Percentiles rank a stretch among this genome's conserved stretches.
Conservation (phyloP, 306 rosid species). For the Medicago arabica region DNA sequence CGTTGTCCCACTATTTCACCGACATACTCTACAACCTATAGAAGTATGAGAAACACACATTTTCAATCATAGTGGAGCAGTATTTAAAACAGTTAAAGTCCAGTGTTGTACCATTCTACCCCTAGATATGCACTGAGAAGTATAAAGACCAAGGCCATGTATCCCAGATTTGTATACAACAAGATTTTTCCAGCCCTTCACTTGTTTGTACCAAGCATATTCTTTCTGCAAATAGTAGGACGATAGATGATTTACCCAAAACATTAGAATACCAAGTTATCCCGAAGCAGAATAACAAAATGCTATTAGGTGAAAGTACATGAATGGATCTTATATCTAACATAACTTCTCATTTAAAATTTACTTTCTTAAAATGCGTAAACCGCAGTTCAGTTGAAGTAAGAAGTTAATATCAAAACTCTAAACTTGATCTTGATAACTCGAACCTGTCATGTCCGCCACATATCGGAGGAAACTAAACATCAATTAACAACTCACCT, state of each 20-base stretch:
- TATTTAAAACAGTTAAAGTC: background rate
- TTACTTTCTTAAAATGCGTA: background rate
- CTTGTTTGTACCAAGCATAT: slow-evolving; percentile 66
- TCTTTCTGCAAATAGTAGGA: slow-evolving; percentile 60
- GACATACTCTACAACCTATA: slow-evolving; percentile 75
- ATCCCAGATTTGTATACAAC: slow-evolving; percentile 81
- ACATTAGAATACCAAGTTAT: background rate
- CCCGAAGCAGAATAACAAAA: background rate
- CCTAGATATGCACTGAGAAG: slow-evolving; percentile 67
- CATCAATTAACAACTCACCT: no score
- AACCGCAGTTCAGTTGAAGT: slow-evolving; percentile 26
- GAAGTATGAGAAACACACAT: slow-evolving; percentile 31
- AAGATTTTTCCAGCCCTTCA: slow-evolving; percentile 45
- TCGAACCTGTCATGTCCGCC: background rate
- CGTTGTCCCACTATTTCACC: slow-evolving; percentile 77
- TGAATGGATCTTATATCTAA: slow-evolving; percentile 4
- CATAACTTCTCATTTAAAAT: slow-evolving; percentile 9
- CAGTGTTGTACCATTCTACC: slow-evolving; percentile 64
- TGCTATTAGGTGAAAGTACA: background rate
- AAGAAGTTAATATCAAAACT: slow-evolving; percentile 26
- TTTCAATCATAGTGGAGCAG: slow-evolving; percentile 8
- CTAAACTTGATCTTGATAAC: slow-evolving; percentile 10
- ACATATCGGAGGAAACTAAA: no score
- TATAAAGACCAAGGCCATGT: slow-evolving; percentile 82
- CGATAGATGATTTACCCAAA: background rate